Percentiles rank a stretch among this genome's conserved stretches.
Evolutionary conservation across 1,284 basidiomycete species (phyloP).

Genomic region (Neonothopanus nambi): DNA sequence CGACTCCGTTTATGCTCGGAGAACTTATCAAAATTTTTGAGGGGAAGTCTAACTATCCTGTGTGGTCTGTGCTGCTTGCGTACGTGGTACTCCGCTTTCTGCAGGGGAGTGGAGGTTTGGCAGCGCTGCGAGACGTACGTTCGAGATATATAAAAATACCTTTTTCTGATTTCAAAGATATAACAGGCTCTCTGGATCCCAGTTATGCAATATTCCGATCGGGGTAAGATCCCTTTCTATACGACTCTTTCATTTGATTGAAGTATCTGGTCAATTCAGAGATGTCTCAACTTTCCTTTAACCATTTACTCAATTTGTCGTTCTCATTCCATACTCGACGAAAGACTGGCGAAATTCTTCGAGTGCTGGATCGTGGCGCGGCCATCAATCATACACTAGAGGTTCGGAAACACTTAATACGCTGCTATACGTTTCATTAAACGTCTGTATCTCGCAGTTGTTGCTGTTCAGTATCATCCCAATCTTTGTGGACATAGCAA

Average conservation of each 20-base stretch:
- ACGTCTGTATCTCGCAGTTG: conserved; percentile 37
- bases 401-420: conserved; percentile 42
- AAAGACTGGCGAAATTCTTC: conserved; percentile 80
- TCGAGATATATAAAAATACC: not conserved
- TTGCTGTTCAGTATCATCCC: conserved; percentile 81
- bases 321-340: conserved; percentile 85
- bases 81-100: conserved; percentile 69
- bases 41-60: conserved; percentile 42
- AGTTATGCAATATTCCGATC: conserved; percentile 84
- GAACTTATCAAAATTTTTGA: conserved; percentile 64
- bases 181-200: conserved; percentile 73
- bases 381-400: conserved; percentile 81
- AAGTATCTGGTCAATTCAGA: conserved; percentile 37
- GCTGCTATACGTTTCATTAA: not conserved
- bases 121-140: conserved; percentile 66
- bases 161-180: not conserved
- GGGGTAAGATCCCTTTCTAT: conserved; percentile 36
- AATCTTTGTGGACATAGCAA: conserved; percentile 74
- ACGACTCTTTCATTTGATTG: conserved; percentile 5
- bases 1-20: conserved; percentile 75
- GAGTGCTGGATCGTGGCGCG: conserved; percentile 88
- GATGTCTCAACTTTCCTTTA: conserved; percentile 79
- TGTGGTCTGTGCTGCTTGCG: conserved; percentile 63
- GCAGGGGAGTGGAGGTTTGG: conserved; percentile 70
- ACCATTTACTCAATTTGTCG: conserved; percentile 79